A percentile compares a stretch with the other conserved stretches of the same genome.
Evolutionary conservation across 2,329 filamentous ascomycete species (phyloP).

Genomic region (Curvularia spicifera): DNA sequence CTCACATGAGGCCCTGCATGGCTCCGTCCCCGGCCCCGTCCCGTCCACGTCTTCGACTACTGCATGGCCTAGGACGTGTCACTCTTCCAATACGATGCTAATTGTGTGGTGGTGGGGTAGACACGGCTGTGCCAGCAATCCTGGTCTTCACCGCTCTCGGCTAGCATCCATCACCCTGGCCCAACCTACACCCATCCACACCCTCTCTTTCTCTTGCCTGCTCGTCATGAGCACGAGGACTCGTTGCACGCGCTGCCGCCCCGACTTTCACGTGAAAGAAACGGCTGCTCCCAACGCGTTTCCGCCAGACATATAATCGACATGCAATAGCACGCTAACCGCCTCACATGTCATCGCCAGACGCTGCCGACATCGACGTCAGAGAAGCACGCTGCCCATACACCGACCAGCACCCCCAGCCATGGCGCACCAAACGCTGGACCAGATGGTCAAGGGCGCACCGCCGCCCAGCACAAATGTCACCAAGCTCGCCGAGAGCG

Average conservation of each 20-base stretch:
- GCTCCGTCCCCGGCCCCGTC: slow-evolving; percentile 11
- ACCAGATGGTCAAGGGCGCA: slow-evolving; percentile 91
- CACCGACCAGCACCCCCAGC: background rate
- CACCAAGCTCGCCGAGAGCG: slow-evolving; percentile 15
- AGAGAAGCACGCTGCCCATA: background rate
- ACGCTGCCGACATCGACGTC: background rate
- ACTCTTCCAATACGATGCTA: slow-evolving; percentile 14
- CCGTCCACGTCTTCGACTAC: slow-evolving; percentile 8
- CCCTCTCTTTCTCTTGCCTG: background rate
- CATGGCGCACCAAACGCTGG: slow-evolving; percentile 59
- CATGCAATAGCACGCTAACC: slow-evolving; percentile 2
- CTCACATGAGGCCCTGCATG: slow-evolving; percentile 19
- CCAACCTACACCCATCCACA: slow-evolving; percentile 4
- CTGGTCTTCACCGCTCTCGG: slow-evolving; percentile 27
- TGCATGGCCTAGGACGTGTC: slow-evolving; percentile 18
- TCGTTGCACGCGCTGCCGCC: background rate
- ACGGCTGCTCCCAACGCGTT: background rate
- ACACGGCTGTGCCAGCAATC: slow-evolving; percentile 18
- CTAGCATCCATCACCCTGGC: slow-evolving; percentile 13
- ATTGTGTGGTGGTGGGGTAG: slow-evolving; percentile 12
- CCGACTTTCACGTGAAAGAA: slow-evolving; percentile 4
- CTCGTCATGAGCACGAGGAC: slow-evolving; percentile 8
- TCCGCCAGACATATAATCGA: background rate
- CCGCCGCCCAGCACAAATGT: slow-evolving; percentile 65
- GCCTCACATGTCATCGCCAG: slow-evolving; percentile 14